Percentiles rank a stretch among this genome's conserved stretches.
Conservation (phyloP, 306 rosid species). For the Quercus engelmannii region DNA sequence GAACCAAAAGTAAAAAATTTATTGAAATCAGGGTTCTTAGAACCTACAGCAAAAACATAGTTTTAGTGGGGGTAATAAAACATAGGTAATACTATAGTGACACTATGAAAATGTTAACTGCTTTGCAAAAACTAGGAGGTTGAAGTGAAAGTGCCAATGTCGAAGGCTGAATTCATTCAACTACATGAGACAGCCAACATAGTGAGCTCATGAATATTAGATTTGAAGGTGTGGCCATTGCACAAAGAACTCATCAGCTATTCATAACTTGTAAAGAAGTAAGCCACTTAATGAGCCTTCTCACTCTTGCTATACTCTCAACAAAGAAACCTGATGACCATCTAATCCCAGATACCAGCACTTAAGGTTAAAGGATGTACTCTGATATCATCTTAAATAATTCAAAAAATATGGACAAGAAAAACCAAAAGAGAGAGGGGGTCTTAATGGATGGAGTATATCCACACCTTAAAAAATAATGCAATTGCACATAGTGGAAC, state of each 20-base stretch:
- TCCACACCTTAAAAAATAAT: constrained; percentile 68
- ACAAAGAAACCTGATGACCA: constrained; percentile 89
- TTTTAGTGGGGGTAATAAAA: no score
- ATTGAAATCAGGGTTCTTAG: no score
- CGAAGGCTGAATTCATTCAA: constrained; percentile 9
- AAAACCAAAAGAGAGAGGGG: not conserved
- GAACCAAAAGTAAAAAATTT: no score
- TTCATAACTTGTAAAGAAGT: constrained; percentile 68
- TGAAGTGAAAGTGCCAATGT: not conserved
- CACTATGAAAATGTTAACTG: no score
- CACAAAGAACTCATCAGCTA: constrained; percentile 85
- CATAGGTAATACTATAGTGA: no score
- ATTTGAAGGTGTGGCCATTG: constrained; percentile 83
- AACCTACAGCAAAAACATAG: no score
- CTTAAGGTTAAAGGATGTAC: constrained; percentile 7
- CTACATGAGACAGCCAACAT: constrained; percentile 93
- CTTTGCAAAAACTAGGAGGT: not conserved
- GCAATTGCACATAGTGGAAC: constrained; percentile 83
- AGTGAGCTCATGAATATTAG: constrained; percentile 71
- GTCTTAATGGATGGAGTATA: constrained; percentile 6
- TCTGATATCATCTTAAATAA: constrained; percentile 17
- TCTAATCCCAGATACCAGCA: constrained; percentile 62
- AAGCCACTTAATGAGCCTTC: constrained; percentile 82
- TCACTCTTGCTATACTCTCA: constrained; percentile 98
- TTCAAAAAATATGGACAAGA: constrained; percentile 10